Conservation (phyloP, 169 alveolate genomes). For the Plasmodium gonderi region DNA sequence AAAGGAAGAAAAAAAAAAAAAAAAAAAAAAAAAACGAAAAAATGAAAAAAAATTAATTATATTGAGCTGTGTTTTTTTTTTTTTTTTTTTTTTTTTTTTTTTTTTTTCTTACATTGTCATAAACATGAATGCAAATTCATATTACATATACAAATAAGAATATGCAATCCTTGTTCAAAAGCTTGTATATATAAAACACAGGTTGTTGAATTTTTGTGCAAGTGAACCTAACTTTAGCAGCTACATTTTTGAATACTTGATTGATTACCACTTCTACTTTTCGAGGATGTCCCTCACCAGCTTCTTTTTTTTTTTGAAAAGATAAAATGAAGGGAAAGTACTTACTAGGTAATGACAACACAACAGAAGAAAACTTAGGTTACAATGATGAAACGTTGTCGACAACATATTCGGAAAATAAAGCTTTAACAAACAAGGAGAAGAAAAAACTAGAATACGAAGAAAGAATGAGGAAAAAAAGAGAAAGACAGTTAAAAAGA, state of each 20-base stretch:
- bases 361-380: conserved; percentile 1
- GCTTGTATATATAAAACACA: neutral
- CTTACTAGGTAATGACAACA: neutral
- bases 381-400: neutral
- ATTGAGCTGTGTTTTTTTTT: neutral
- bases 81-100: neutral
- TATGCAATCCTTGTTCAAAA: neutral
- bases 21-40: neutral
- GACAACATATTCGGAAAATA: neutral
- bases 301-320: neutral
- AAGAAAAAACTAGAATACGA: conserved; percentile 50
- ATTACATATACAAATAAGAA: neutral
- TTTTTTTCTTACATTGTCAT: neutral
- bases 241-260: neutral
- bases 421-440: conserved; percentile 43
- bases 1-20: neutral
- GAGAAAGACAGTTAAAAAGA: conserved; percentile 55
- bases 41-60: too few species aligned
- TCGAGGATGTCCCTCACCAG: neutral
- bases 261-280: neutral
- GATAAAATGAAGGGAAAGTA: neutral
- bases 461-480: conserved; percentile 56
- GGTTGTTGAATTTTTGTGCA: neutral
- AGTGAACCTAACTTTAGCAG: neutral
- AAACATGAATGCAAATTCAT: neutral